phyloP scores from a whole-genome alignment of 257 asterid species.

The Plantago ovata region DNA sequence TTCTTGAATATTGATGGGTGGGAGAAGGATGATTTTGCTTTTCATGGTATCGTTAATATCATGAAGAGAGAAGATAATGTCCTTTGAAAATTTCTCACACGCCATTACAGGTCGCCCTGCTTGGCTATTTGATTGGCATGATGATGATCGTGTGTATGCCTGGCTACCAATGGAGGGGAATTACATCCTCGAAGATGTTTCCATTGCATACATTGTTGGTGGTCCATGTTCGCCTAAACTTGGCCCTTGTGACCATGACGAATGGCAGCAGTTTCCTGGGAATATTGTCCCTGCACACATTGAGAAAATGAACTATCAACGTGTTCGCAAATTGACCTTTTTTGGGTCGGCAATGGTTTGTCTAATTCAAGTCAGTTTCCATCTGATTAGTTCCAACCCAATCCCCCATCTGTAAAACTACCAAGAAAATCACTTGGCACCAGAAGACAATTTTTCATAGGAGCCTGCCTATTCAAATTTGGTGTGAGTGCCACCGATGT shows the following conservation, averaged over 20 bases:
- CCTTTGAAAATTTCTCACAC: not conserved
- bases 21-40: not conserved
- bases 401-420: constrained; percentile 21
- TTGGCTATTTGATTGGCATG: not conserved
- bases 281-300: not conserved
- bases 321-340: not conserved
- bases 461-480: constrained; percentile 26
- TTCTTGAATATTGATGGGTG: not conserved
- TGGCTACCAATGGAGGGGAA: not conserved
- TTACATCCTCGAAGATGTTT: not conserved
- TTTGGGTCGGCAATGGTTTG: not conserved
- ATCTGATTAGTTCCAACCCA: constrained; percentile 40
- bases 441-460: constrained; percentile 35
- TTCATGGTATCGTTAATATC: not conserved
- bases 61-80: not conserved
- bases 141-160: not conserved
- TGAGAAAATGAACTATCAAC: not conserved
- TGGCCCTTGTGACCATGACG: not conserved
- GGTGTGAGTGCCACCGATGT: constrained; percentile 31
- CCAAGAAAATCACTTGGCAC: constrained; percentile 37
- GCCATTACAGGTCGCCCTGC: not conserved
- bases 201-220: not conserved
- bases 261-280: not conserved
- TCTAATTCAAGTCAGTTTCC: constrained; percentile 4
- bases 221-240: not conserved